Evolutionary conservation across 1,284 basidiomycete genomes (phyloP).

Genomic region (Cryptococcus hybrid): DNA sequence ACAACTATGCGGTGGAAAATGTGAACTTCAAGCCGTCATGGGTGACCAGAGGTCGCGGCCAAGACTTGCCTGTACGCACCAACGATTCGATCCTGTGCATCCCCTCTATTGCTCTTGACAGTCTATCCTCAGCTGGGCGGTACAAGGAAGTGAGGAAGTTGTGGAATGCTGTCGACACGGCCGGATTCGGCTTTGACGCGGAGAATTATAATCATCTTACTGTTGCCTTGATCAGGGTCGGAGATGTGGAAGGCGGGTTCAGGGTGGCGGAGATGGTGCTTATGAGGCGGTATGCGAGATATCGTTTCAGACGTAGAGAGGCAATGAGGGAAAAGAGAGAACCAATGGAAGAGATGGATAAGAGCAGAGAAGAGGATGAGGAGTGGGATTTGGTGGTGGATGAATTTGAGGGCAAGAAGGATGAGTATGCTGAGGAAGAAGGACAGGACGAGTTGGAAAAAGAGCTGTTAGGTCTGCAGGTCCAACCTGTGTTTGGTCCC

Average conservation of each 20-base stretch:
- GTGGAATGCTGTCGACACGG: conserved; percentile 65
- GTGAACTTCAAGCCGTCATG: neutral
- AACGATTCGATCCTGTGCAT: conserved; percentile 62
- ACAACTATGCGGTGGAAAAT: conserved; percentile 51
- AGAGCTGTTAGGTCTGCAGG: neutral
- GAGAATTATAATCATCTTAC: conserved; percentile 91
- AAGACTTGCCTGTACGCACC: conserved; percentile 1
- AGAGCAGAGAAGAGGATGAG: neutral
- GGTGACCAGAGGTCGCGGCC: neutral
- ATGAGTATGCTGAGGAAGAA: neutral
- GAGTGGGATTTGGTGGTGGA: neutral
- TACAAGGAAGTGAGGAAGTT: conserved; percentile 63
- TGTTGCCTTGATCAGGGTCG: conserved; percentile 72
- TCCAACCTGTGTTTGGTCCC: conserved; percentile 18
- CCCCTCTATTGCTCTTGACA: conserved; percentile 81
- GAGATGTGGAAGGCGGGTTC: conserved; percentile 76
- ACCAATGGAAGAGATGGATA: neutral
- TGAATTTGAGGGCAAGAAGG: neutral
- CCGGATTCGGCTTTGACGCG: conserved; percentile 81
- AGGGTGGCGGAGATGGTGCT: conserved; percentile 78
- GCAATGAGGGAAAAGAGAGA: conserved; percentile 17
- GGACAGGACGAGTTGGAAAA: neutral
- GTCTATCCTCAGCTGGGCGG: conserved; percentile 63
- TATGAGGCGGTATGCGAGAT: conserved; percentile 58
- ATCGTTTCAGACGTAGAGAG: conserved; percentile 18